Evolutionary conservation across 768 basidiomycete species (phyloP).

Genomic region (Gloeopeniophorella convolvens): DNA sequence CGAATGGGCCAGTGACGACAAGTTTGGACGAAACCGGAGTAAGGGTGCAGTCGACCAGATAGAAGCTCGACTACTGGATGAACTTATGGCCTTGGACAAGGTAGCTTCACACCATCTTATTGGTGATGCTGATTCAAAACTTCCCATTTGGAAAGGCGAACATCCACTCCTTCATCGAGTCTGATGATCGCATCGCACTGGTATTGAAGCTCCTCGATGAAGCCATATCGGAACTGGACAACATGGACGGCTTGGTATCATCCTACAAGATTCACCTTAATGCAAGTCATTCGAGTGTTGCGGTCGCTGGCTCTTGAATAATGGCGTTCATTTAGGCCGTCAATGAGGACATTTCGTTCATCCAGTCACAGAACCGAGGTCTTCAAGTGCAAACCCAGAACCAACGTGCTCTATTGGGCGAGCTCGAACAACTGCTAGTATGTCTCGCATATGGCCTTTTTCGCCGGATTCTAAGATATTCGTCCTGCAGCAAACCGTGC

Average conservation of each 20-base stretch:
- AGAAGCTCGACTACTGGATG: conserved; percentile 82
- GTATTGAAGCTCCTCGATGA: conserved; percentile 89
- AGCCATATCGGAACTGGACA: conserved; percentile 81
- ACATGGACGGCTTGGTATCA: conserved; percentile 81
- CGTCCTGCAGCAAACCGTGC: conserved; percentile 73
- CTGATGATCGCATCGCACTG: conserved; percentile 81
- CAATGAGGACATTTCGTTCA: conserved; percentile 89
- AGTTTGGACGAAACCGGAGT: conserved; percentile 56
- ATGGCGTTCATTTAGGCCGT: conserved; percentile 58
- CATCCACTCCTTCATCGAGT: conserved; percentile 94
- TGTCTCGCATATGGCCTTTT: background rate
- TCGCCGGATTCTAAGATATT: background rate
- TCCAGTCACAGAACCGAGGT: conserved; percentile 94
- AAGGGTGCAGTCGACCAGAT: conserved; percentile 85
- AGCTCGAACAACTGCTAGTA: conserved; percentile 84
- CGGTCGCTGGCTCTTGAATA: background rate
- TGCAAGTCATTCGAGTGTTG: conserved; percentile 39
- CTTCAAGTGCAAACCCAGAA: conserved; percentile 97
- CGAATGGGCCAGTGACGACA: conserved; percentile 86
- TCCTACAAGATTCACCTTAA: conserved; percentile 97
- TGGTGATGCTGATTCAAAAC: background rate
- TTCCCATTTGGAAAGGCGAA: conserved; percentile 58
- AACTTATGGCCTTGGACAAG: conserved; percentile 90
- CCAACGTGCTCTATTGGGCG: conserved; percentile 75
- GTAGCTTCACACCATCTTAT: conserved; percentile 34